Evolutionary conservation across 768 basidiomycete species (phyloP).

Genomic region (Boletus pseudo-olivaceus): DNA sequence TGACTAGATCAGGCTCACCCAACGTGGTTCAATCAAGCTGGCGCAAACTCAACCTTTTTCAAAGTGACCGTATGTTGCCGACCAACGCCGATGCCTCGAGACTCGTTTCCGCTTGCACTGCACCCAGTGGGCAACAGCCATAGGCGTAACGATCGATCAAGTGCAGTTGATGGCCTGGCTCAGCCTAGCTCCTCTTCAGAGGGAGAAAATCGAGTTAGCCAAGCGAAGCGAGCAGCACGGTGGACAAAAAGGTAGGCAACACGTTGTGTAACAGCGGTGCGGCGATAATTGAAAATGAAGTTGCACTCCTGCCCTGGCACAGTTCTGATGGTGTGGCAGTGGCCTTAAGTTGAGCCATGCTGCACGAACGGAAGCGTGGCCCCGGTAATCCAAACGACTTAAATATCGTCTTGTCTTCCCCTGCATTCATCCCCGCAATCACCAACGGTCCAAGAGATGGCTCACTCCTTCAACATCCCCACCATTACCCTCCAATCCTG

Average conservation of each 20-base stretch:
- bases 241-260: no score
- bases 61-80: conserved; percentile 6
- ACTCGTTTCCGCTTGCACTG: conserved; percentile 20
- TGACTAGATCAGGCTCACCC: background rate
- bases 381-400: no score
- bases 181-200: conserved; percentile 1
- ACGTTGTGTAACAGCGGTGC: no score
- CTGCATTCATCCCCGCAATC: no score
- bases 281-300: no score
- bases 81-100: conserved; percentile 24
- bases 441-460: no score
- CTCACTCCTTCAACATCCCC: no score
- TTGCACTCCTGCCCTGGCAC: no score
- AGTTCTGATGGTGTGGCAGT: no score
- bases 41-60: conserved; percentile 14
- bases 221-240: background rate
- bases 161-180: conserved; percentile 6
- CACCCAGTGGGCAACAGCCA: conserved; percentile 1
- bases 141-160: conserved; percentile 14
- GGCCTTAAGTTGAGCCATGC: no score
- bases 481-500: conserved; percentile 9
- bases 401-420: conserved; percentile 8
- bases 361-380: no score
- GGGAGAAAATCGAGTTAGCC: no score
- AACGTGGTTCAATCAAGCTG: conserved; percentile 11